phyloP scores from a whole-genome alignment of 2,329 filamentous ascomycete genomes.

The Myriosclerotinia duriaeana region DNA sequence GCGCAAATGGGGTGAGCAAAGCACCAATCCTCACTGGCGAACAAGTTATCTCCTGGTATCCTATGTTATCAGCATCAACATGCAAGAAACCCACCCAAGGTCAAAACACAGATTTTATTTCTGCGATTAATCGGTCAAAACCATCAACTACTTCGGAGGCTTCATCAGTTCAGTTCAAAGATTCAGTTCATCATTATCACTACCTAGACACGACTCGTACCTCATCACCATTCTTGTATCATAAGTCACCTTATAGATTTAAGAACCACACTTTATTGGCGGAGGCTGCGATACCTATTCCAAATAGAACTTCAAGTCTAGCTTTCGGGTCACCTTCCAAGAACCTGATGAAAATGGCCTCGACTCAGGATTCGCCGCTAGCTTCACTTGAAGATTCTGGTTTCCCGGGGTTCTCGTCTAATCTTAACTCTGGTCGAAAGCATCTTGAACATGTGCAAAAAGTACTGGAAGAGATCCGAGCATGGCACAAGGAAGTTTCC shows the following conservation, averaged over 20 bases:
- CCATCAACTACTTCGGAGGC: background rate
- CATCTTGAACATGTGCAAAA: constrained; percentile 22
- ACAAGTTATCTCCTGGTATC: constrained; percentile 13
- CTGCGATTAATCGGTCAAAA: background rate
- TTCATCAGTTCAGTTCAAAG: constrained; percentile 6
- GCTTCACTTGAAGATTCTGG: background rate
- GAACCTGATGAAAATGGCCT: background rate
- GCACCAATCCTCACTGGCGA: constrained; percentile 10
- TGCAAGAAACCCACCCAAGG: background rate
- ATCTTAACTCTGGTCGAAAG: background rate
- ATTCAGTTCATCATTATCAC: background rate
- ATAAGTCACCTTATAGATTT: constrained; percentile 7
- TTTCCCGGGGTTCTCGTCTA: background rate
- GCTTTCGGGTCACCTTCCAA: background rate
- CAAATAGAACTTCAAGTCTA: constrained; percentile 18
- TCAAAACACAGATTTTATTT: background rate
- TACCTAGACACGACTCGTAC: background rate
- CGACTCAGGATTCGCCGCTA: too few species aligned
- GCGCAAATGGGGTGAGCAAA: constrained; percentile 8
- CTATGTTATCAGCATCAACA: constrained; percentile 15
- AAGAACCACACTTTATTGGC: constrained; percentile 8
- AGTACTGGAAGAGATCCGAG: constrained; percentile 20
- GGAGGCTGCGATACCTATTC: constrained; percentile 2
- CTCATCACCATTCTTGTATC: background rate
- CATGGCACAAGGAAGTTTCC: constrained; percentile 20